Evolutionary conservation across 805 yeast genomes (phyloP).

Genomic region (Zygoascus ofunaensis): DNA sequence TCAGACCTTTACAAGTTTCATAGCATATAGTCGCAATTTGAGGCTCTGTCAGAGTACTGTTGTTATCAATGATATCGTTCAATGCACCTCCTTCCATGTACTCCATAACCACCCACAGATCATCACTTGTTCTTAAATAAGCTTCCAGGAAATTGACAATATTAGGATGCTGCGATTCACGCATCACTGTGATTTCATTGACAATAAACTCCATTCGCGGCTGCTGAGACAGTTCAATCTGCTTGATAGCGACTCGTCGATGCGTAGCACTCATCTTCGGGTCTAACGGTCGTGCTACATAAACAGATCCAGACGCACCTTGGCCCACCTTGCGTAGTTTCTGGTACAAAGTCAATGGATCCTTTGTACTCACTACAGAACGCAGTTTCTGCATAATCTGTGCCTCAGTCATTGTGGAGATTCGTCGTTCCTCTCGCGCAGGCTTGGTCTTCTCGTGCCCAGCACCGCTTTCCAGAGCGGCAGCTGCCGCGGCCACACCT

Average conservation of each 20-base stretch:
- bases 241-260: constrained; percentile 78
- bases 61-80: constrained; percentile 90
- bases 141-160: constrained; percentile 92
- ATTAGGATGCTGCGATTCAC: constrained; percentile 78
- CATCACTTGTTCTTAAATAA: constrained; percentile 49
- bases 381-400: constrained; percentile 75
- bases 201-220: constrained; percentile 93
- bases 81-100: constrained; percentile 98
- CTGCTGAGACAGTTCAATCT: constrained; percentile 89
- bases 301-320: constrained; percentile 98
- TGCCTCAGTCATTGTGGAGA: constrained; percentile 67
- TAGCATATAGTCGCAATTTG: constrained; percentile 94
- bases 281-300: constrained; percentile 61
- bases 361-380: constrained; percentile 71
- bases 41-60: constrained; percentile 78
- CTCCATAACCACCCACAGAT: constrained; percentile 96
- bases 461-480: constrained; percentile 18
- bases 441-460: constrained; percentile 34
- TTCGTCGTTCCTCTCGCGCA: constrained; percentile 51
- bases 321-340: constrained; percentile 79
- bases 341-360: constrained; percentile 62
- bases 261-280: constrained; percentile 25
- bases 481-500: constrained; percentile 34
- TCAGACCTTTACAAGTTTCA: constrained; percentile 79
- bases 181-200: constrained; percentile 94